Percentiles rank a stretch among this genome's conserved stretches.
Evolutionary conservation across 306 rosid genomes (phyloP).

Genomic region (Delonix regia): DNA sequence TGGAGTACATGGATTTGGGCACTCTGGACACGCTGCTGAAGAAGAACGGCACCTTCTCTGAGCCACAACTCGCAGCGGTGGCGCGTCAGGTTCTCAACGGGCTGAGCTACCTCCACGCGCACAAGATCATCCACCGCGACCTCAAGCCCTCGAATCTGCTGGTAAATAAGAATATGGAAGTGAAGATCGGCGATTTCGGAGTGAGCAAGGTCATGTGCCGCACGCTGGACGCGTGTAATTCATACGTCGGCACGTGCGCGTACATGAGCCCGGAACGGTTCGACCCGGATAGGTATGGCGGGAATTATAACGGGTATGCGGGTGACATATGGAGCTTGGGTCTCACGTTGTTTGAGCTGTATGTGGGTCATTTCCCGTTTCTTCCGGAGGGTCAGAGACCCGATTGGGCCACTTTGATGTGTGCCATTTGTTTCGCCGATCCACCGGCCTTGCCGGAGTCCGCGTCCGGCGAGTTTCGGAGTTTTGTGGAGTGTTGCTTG

Average conservation of each 20-base stretch:
- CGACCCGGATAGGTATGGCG: conserved; percentile 83
- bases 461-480: conserved; percentile 58
- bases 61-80: conserved; percentile 50
- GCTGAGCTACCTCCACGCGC: conserved; percentile 70
- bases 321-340: conserved; percentile 95
- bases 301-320: conserved; percentile 78
- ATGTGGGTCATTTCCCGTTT: conserved; percentile 82
- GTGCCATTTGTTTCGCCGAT: conserved; percentile 87
- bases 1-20: conserved; percentile 82
- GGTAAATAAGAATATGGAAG: conserved; percentile 55
- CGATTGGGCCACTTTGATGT: conserved; percentile 90
- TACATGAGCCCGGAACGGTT: conserved; percentile 99
- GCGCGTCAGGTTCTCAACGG: conserved; percentile 79
- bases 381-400: conserved; percentile 88
- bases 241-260: conserved; percentile 93
- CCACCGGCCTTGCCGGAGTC: conserved; percentile 70
- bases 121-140: conserved; percentile 84
- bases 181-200: conserved; percentile 90
- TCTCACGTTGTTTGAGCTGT: conserved; percentile 79
- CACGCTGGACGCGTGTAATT: conserved; percentile 71
- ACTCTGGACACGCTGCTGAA: conserved; percentile 57
- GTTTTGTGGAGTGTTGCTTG: conserved; percentile 73
- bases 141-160: conserved; percentile 80
- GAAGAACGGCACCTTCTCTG: conserved; percentile 59
- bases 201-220: conserved; percentile 82